A percentile compares a stretch with the other conserved stretches of the same genome.
phyloP scores from a whole-genome alignment of 1,284 basidiomycete species.

The Tylopilus orsonianus region DNA sequence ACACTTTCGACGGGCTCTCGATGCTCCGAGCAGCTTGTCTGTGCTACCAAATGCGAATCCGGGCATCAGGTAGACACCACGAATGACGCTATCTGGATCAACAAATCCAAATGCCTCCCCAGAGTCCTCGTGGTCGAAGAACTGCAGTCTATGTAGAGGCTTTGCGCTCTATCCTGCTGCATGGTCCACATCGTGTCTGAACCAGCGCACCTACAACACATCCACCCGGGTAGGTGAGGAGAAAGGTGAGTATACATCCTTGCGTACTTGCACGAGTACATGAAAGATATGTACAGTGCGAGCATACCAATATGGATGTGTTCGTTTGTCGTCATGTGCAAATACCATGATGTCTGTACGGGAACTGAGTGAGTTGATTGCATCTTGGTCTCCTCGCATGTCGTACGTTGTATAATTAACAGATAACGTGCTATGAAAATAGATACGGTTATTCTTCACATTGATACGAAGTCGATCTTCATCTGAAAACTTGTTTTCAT shows the following conservation, averaged over 20 bases:
- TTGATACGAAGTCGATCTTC: conserved; percentile 21
- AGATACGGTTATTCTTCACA: conserved; percentile 17
- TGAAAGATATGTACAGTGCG: conserved; percentile 1
- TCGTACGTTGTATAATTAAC: conserved; percentile 34
- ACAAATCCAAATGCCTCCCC: neutral
- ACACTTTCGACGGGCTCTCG: neutral
- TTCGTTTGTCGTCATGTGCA: neutral
- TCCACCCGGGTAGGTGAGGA: neutral
- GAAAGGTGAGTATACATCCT: neutral
- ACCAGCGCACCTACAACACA: conserved; percentile 23
- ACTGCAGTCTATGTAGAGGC: conserved; percentile 6
- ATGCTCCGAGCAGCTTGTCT: neutral
- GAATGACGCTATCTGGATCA: neutral
- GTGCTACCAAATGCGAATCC: neutral
- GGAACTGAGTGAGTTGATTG: neutral
- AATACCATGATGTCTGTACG: neutral
- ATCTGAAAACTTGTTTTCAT: conserved; percentile 30
- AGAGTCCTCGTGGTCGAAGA: neutral
- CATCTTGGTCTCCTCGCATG: conserved; percentile 1
- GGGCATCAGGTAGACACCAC: neutral
- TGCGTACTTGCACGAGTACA: neutral
- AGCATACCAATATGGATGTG: neutral
- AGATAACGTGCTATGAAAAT: neutral
- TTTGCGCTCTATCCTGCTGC: conserved; percentile 11
- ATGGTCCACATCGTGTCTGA: conserved; percentile 5